Conservation (phyloP, 2,329 filamentous ascomycete species). For the Fusarium subglutinans region DNA sequence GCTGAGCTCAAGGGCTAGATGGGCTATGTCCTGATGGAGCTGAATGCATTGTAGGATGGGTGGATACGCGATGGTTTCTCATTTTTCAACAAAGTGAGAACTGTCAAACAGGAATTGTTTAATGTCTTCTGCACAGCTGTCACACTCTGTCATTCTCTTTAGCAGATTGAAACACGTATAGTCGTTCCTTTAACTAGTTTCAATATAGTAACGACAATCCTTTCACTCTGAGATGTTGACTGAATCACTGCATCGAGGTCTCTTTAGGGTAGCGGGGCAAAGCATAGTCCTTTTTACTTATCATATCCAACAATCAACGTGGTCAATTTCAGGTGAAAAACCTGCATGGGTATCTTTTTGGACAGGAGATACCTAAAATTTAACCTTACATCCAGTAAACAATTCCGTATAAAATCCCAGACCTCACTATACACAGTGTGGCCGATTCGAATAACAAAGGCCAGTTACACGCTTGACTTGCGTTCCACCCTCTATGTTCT, state of each 20-base stretch:
- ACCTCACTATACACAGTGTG: not conserved
- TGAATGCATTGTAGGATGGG: not conserved
- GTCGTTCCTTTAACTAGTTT: not conserved
- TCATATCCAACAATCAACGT: too few relatives aligned
- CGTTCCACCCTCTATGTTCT: accelerated
- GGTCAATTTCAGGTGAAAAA: accelerated
- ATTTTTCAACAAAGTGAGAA: not conserved
- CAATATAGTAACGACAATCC: not conserved
- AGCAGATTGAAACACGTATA: not conserved
- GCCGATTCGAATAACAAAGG: accelerated
- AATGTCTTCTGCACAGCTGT: not conserved
- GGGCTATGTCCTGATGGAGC: not conserved
- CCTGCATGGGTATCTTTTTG: not conserved
- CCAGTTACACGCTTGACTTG: accelerated
- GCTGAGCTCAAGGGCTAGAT: not conserved
- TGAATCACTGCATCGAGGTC: accelerated
- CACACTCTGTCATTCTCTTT: not conserved
- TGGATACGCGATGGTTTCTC: not conserved
- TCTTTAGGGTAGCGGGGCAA: not conserved
- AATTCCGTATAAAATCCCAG: not conserved
- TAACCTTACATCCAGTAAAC: accelerated
- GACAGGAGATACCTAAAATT: accelerated
- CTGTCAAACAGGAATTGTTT: not conserved
- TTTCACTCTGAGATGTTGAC: not conserved
- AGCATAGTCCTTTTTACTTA: not conserved